Evolutionary conservation across 129 eudicot genomes (phyloP), one percentile per base, ranked within the genome.

Genomic region (Dittrichia graveolens): DNA sequence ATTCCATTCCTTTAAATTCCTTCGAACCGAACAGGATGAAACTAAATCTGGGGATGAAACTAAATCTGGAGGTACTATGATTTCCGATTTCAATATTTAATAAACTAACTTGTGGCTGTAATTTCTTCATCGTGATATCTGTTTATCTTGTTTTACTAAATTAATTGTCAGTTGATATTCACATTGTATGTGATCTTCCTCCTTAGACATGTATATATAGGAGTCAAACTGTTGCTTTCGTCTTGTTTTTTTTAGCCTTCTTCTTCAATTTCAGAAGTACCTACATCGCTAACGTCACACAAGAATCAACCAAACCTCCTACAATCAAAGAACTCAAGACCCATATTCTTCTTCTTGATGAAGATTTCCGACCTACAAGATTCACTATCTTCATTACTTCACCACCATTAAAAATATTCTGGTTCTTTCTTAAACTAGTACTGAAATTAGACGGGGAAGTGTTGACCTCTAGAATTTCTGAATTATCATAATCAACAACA

Each of bases 391-490:
- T 89, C 96, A 92, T 83, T 44, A 92, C 80, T 75, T 92, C 98
- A 4, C 89, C 96, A 24, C 98, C 98, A 52, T 92, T 92, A 24
- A 92, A 61, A 34, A 92, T 87, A 13, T 96, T 96, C n/a, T n/a
- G n/a, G 18, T 89, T 87, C 72, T 83, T 83, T 79, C 75, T 80
- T 75, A 80, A 69, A 56, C 87, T 67, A 58, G 46, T 89, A 73
- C 94, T 87, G 62, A 92, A 48, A 7, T 88, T 85, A 19, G 98
- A 92, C 8, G 98, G 96, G 45, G 95, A 95, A 12, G 89, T 83
- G 60, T 90, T 89, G 12, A 92, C 63, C 35, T 80, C 70, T 31
- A 92, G 62, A 46, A 78, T 69, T 65, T 81, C 86, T 2, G 89
- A 81, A 58, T 56, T 44, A 67, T 67, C 80, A 13, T 82, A 71